These are phyloP conservation scores for Cordyceps fumosorosea DNA, from an alignment of 2,329 filamentous ascomycete genomes.

Conservation along the genomic window DNA sequence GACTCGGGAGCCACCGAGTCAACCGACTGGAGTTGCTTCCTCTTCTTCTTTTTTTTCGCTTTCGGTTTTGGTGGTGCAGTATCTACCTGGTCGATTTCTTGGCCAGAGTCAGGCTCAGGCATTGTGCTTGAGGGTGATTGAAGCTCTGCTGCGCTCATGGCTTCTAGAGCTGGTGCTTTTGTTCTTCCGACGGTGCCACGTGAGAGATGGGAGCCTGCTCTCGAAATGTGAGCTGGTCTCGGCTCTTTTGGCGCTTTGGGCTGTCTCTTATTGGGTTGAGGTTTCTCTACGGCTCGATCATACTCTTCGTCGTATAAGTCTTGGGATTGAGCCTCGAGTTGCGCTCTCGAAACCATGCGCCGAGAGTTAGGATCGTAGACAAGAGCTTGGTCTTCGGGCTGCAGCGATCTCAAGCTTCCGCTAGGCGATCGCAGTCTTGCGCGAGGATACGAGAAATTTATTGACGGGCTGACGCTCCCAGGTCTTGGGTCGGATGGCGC, in stretches of 20 bases:
- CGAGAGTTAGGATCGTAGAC: slow-evolving; percentile 62
- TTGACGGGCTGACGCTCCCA: slow-evolving; percentile 44
- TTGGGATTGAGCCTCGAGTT: slow-evolving; percentile 38
- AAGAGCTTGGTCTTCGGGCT: slow-evolving; percentile 34
- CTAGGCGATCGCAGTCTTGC: slow-evolving; percentile 34
- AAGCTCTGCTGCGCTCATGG: slow-evolving; percentile 17
- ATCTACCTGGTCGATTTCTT: slow-evolving; percentile 5
- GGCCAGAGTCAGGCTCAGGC: not conserved
- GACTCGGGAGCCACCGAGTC: not conserved
- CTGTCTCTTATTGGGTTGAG: slow-evolving; percentile 7
- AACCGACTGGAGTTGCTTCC: not conserved
- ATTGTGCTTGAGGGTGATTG: not conserved
- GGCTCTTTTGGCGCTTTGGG: slow-evolving; percentile 34
- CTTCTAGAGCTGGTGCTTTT: slow-evolving; percentile 40
- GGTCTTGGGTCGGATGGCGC: slow-evolving; percentile 29
- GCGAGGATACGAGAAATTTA: slow-evolving; percentile 55
- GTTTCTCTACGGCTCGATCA: not conserved
- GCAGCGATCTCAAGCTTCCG: slow-evolving; percentile 8
- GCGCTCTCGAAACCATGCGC: slow-evolving; percentile 48
- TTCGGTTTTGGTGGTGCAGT: not conserved
- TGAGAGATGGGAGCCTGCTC: slow-evolving; percentile 38
- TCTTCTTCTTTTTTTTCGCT: slow-evolving; percentile 15
- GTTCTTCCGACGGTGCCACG: slow-evolving; percentile 49
- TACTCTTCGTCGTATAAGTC: slow-evolving; percentile 26
- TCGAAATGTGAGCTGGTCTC: slow-evolving; percentile 31